Percentiles rank a stretch among this genome's conserved stretches.
Evolutionary conservation across 2,329 filamentous ascomycete genomes (phyloP).

Genomic region (Microcyclospora pomicola): DNA sequence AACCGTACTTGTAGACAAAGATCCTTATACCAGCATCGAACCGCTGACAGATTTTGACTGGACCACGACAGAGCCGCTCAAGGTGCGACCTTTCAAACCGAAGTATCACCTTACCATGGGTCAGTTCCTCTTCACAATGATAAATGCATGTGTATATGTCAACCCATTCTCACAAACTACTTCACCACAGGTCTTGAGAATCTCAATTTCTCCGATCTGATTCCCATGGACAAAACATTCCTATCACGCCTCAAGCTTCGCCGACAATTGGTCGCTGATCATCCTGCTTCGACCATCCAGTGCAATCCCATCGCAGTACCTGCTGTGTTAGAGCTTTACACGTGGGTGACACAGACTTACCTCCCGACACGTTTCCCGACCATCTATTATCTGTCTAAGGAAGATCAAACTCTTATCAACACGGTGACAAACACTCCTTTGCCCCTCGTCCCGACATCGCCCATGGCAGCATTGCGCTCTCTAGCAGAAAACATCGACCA

Average conservation of each 20-base stretch:
- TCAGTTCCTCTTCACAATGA: slow-evolving; percentile 17
- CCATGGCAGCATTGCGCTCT: slow-evolving; percentile 31
- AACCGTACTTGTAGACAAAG: slow-evolving; percentile 3
- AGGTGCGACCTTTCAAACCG: slow-evolving; percentile 44
- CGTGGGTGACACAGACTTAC: slow-evolving; percentile 40
- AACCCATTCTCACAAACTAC: neutral
- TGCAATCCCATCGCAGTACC: slow-evolving; percentile 25
- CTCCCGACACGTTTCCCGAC: slow-evolving; percentile 43
- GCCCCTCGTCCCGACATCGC: slow-evolving; percentile 23
- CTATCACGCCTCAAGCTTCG: slow-evolving; percentile 36
- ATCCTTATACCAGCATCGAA: slow-evolving; percentile 29
- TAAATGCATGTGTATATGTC: neutral
- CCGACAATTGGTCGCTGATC: slow-evolving; percentile 30
- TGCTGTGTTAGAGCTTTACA: slow-evolving; percentile 44
- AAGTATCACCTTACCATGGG: slow-evolving; percentile 53
- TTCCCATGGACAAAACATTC: slow-evolving; percentile 48
- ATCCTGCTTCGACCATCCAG: slow-evolving; percentile 29
- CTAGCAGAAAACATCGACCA: slow-evolving; percentile 42
- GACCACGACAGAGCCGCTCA: slow-evolving; percentile 36
- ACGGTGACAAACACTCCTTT: slow-evolving; percentile 30
- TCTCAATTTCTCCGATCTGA: slow-evolving; percentile 38
- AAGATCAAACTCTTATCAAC: slow-evolving; percentile 29
- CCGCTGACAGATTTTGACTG: slow-evolving; percentile 39
- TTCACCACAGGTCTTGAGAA: slow-evolving; percentile 36
- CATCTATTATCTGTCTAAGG: slow-evolving; percentile 22